phyloP scores from a whole-genome alignment of 805 yeast species.

The Candida tibetensis region DNA sequence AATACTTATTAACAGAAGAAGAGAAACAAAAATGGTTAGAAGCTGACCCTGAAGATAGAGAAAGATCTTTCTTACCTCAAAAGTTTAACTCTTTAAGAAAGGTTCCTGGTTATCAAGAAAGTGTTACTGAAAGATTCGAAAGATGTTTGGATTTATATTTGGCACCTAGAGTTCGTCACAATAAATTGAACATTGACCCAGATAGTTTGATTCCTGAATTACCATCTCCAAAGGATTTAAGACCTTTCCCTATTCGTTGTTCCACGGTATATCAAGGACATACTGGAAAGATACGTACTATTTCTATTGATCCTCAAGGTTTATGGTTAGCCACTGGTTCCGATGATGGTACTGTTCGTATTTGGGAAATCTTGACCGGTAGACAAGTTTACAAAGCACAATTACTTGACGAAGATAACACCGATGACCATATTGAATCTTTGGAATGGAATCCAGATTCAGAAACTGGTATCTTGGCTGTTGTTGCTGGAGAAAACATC shows the following conservation, averaged over 20 bases:
- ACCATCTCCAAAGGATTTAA: conserved; percentile 93
- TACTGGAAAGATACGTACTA: conserved; percentile 71
- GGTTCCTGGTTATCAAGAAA: conserved; percentile 89
- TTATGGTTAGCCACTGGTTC: conserved; percentile 97
- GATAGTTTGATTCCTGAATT: conserved; percentile 93
- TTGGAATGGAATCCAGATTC: conserved; percentile 88
- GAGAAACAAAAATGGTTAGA: conserved; percentile 72
- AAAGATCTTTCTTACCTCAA: conserved; percentile 74
- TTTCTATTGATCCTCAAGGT: conserved; percentile 86
- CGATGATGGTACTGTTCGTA: conserved; percentile 90
- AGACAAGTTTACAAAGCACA: conserved; percentile 79
- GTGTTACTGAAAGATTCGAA: conserved; percentile 88
- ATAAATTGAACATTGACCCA: conserved; percentile 90
- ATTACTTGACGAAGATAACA: conserved; percentile 47
- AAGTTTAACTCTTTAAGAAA: conserved; percentile 79
- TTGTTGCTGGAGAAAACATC: conserved; percentile 76
- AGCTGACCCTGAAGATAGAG: conserved; percentile 73
- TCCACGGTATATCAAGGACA: conserved; percentile 87
- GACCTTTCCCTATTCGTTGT: conserved; percentile 93
- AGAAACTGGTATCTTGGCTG: conserved; percentile 74
- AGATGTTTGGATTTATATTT: conserved; percentile 89
- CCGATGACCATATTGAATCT: conserved; percentile 75
- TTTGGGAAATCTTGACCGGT: conserved; percentile 97
- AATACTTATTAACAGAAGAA: conserved; percentile 77
- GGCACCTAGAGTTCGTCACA: conserved; percentile 93